These are phyloP conservation scores for Bretschneidera sinensis DNA, from an alignment of 345 rosid genomes.

Conservation along the genomic window DNA sequence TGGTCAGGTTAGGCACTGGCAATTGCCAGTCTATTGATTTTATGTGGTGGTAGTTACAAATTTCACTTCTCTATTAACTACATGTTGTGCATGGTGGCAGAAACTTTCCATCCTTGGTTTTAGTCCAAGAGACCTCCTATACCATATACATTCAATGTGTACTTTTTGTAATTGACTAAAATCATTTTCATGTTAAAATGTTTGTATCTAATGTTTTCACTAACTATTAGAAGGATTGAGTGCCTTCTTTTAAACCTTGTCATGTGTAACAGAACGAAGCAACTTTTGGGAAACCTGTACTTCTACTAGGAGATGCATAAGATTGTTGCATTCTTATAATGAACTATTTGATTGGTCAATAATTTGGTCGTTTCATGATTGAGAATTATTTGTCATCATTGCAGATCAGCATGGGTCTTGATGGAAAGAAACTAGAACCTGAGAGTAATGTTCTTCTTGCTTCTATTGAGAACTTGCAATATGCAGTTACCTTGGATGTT, in stretches of 20 bases:
- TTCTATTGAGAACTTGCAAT: slow-evolving; percentile 99
- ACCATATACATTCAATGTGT: no score
- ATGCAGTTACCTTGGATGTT: slow-evolving; percentile 96
- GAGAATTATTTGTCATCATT: slow-evolving; percentile 6
- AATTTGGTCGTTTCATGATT: not conserved
- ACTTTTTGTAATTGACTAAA: no score
- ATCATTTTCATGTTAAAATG: no score
- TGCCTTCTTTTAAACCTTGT: no score
- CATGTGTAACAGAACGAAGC: not conserved
- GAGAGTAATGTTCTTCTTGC: slow-evolving; percentile 99
- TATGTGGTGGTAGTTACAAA: not conserved
- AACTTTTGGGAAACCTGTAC: slow-evolving; percentile 1
- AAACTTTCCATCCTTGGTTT: no score
- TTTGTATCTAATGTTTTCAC: no score
- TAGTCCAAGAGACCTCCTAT: no score
- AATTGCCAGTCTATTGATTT: no score
- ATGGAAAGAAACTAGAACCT: slow-evolving; percentile 93
- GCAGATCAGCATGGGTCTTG: slow-evolving; percentile 71
- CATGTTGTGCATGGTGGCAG: not conserved
- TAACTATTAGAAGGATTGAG: no score
- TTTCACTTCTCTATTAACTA: not conserved
- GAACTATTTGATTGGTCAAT: not conserved
- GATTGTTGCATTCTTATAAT: not conserved
- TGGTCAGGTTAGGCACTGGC: slow-evolving; percentile 49
- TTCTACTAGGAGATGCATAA: slow-evolving; percentile 1